phyloP scores from a whole-genome alignment of 148 eudicot genomes.

The Nepenthes mirabilis region DNA sequence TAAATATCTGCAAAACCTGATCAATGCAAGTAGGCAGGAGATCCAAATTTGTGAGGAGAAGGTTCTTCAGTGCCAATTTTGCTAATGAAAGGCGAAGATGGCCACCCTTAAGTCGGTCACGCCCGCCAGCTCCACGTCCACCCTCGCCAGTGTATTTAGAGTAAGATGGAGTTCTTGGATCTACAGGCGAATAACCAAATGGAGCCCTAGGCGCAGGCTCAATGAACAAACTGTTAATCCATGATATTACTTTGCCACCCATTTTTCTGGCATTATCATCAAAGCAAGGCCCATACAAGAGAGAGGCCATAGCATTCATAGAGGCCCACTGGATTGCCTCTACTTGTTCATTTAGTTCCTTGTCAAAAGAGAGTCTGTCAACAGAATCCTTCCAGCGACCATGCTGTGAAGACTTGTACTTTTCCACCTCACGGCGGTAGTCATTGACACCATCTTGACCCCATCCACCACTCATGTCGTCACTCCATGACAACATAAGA shows the following conservation, averaged over 20 bases:
- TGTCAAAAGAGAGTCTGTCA: conserved; percentile 88
- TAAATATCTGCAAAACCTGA: conserved; percentile 39
- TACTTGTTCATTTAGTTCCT: conserved; percentile 87
- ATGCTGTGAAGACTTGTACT: conserved; percentile 89
- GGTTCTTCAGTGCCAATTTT: conserved; percentile 85
- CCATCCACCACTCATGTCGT: conserved; percentile 72
- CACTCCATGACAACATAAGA: conserved; percentile 91
- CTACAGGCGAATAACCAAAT: conserved; percentile 96
- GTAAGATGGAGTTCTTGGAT: conserved; percentile 98
- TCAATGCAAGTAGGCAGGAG: conserved; percentile 98
- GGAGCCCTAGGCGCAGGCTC: conserved; percentile 99
- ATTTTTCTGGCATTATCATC: conserved; percentile 98
- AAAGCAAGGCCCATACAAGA: conserved; percentile 95
- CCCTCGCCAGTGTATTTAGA: conserved; percentile 73
- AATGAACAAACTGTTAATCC: conserved; percentile 94
- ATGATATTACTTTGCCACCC: conserved; percentile 90
- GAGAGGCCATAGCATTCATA: conserved; percentile 94
- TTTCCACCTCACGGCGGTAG: conserved; percentile 94
- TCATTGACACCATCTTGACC: conserved; percentile 84
- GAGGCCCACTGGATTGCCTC: conserved; percentile 99
- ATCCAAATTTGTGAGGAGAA: conserved; percentile 91
- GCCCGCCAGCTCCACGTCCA: conserved; percentile 70
- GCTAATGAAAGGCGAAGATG: conserved; percentile 88
- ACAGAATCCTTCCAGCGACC: conserved; percentile 90
- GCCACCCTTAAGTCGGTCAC: conserved; percentile 92